Evolutionary conservation across 371 early-diverging fungal genomes (phyloP).

Genomic region (Lichtheimia ramosa): DNA sequence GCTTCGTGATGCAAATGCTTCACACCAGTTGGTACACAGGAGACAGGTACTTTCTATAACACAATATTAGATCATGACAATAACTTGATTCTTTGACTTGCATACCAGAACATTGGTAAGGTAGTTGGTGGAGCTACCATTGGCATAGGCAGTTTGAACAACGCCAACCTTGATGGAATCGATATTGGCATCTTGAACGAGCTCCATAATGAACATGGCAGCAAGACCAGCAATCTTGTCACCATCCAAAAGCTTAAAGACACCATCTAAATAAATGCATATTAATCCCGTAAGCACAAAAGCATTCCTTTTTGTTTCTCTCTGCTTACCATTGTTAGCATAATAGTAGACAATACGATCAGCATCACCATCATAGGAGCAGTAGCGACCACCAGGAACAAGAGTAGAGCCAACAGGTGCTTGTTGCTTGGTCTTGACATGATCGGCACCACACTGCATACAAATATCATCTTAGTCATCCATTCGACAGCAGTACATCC

Average conservation of each 20-base stretch:
- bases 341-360: slow-evolving; percentile 98
- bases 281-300: not conserved
- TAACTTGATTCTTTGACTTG: too few species aligned
- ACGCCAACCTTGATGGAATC: slow-evolving; percentile 88
- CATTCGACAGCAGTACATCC: not conserved
- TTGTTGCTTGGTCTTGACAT: slow-evolving; percentile 89
- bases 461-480: not conserved
- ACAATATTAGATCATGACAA: not conserved
- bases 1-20: slow-evolving; percentile 99
- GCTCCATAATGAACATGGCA: slow-evolving; percentile 89
- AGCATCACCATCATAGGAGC: slow-evolving; percentile 98
- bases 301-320: not conserved
- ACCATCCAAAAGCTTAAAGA: slow-evolving; percentile 93
- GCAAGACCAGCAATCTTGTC: slow-evolving; percentile 96
- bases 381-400: slow-evolving; percentile 71
- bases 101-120: slow-evolving; percentile 78
- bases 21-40: slow-evolving; percentile 97
- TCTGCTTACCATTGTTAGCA: slow-evolving; percentile 57
- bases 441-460: slow-evolving; percentile 94
- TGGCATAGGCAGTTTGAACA: slow-evolving; percentile 99
- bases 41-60: slow-evolving; percentile 83
- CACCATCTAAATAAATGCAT: slow-evolving; percentile 48
- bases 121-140: slow-evolving; percentile 94
- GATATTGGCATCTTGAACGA: slow-evolving; percentile 77
- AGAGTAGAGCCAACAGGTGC: slow-evolving; percentile 73